Evolutionary conservation across 768 basidiomycete genomes (phyloP).

Genomic region (Podaxis sp.): DNA sequence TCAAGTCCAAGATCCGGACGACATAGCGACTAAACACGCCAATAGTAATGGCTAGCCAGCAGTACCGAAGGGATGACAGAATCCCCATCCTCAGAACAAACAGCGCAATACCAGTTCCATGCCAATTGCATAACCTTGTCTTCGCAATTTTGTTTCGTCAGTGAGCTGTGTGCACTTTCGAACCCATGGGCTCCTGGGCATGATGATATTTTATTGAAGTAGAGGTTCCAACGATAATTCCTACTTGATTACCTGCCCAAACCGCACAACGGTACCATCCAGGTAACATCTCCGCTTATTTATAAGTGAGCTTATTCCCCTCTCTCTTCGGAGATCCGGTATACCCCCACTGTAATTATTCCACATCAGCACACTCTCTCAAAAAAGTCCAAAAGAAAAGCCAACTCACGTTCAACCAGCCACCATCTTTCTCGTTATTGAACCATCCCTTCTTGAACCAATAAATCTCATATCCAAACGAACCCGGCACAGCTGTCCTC

Average conservation of each 20-base stretch:
- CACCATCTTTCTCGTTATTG: slow-evolving; percentile 21
- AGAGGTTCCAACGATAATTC: background rate
- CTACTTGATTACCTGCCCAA: background rate
- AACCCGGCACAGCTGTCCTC: background rate
- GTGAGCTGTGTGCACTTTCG: no score
- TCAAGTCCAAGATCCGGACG: no score
- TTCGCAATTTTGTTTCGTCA: no score
- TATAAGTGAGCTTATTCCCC: background rate
- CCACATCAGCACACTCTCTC: background rate
- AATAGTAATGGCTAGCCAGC: no score
- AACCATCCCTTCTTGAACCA: slow-evolving; percentile 22
- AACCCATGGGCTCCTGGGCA: no score
- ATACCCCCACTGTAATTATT: background rate
- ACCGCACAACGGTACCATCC: background rate
- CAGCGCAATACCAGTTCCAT: no score
- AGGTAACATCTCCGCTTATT: background rate
- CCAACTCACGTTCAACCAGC: slow-evolving; percentile 22
- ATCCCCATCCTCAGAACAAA: no score
- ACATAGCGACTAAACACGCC: no score
- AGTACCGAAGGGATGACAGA: no score
- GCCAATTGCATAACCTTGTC: no score
- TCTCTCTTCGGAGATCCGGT: background rate
- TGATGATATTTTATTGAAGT: no score
- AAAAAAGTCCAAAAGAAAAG: background rate
- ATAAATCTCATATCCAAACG: slow-evolving; percentile 23